Evolutionary conservation across 179 eudicot species (phyloP).

Genomic region (Sideroxylon spinosum): DNA sequence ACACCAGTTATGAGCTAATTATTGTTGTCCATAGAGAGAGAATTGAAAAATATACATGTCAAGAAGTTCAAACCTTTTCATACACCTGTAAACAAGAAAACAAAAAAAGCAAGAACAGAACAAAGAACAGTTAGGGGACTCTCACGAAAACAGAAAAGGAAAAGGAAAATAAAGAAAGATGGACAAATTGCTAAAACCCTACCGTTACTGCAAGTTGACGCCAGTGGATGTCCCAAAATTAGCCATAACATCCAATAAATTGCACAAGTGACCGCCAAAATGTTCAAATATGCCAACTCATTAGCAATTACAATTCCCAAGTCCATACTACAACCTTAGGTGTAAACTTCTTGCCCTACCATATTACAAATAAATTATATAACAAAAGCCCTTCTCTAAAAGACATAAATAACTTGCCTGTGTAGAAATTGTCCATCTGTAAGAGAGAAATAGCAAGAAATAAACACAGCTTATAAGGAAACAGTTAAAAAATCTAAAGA

Average conservation of each 20-base stretch:
- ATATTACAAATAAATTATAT: conserved; percentile 2
- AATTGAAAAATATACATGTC: background rate
- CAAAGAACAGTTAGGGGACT: conserved; percentile 16
- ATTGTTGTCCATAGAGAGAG: background rate
- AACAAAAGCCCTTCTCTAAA: background rate
- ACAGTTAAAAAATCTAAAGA: background rate
- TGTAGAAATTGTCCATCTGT: conserved; percentile 99
- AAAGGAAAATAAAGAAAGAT: background rate
- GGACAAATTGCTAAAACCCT: conserved; percentile 20
- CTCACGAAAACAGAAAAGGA: background rate
- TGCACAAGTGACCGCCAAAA: conserved; percentile 7
- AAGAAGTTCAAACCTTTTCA: conserved; percentile 61
- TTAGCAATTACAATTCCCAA: conserved; percentile 6
- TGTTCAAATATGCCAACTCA: conserved; percentile 6
- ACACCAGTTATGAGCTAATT: background rate
- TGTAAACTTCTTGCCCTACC: background rate
- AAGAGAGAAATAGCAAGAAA: conserved; percentile 10
- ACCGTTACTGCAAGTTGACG: conserved; percentile 46
- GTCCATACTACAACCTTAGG: background rate
- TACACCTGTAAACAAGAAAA: conserved; percentile 60
- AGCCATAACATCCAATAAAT: conserved; percentile 17
- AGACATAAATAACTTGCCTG: conserved; percentile 45
- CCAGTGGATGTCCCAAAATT: conserved; percentile 19
- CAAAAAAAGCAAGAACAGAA: conserved; percentile 11
- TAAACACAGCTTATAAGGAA: background rate